Percentiles rank a stretch among this genome's conserved stretches.
These are phyloP conservation scores for Ophiostoma sp. DNA, from an alignment of 2,329 filamentous ascomycete genomes.

Conservation along the genomic window DNA sequence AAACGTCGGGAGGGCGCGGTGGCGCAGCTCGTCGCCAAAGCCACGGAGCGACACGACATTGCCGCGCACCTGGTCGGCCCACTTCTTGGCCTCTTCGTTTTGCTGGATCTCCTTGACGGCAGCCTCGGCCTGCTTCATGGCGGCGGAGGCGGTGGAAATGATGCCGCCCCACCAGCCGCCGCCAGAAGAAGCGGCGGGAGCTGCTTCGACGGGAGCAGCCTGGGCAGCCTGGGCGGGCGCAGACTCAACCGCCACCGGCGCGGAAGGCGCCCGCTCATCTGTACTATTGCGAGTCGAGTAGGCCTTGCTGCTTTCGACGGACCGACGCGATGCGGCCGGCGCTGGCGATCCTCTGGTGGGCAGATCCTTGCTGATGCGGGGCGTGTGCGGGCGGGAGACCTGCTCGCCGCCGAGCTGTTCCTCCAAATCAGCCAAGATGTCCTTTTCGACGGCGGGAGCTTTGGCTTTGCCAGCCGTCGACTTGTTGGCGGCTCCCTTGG, in stretches of 20 bases:
- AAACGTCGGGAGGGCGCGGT: slow-evolving; percentile 88
- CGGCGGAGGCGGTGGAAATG: slow-evolving; percentile 78
- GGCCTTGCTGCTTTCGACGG: slow-evolving; percentile 27
- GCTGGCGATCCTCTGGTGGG: slow-evolving; percentile 46
- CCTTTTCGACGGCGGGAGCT: slow-evolving; percentile 57
- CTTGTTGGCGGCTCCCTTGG: slow-evolving; percentile 42
- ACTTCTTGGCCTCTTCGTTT: slow-evolving; percentile 94
- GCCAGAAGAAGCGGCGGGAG: slow-evolving; percentile 20
- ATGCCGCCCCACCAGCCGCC: slow-evolving; percentile 90
- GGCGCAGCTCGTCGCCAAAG: slow-evolving; percentile 82
- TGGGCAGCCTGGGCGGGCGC: slow-evolving; percentile 21
- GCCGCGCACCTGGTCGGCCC: slow-evolving; percentile 89
- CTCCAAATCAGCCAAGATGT: slow-evolving; percentile 86
- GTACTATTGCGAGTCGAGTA: slow-evolving; percentile 58
- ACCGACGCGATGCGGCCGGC: slow-evolving; percentile 47
- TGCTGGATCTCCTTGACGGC: slow-evolving; percentile 93
- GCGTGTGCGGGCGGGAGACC: slow-evolving; percentile 75
- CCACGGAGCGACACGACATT: slow-evolving; percentile 79
- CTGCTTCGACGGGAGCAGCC: not conserved
- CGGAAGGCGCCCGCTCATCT: slow-evolving; percentile 41
- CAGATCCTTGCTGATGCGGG: slow-evolving; percentile 62
- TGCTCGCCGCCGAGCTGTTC: slow-evolving; percentile 70
- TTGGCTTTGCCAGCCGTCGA: slow-evolving; percentile 38
- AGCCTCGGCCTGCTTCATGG: slow-evolving; percentile 87
- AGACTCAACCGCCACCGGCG: slow-evolving; percentile 33